Conservation (phyloP, 2,329 filamentous ascomycete genomes). For the Paraphoma sp. region DNA sequence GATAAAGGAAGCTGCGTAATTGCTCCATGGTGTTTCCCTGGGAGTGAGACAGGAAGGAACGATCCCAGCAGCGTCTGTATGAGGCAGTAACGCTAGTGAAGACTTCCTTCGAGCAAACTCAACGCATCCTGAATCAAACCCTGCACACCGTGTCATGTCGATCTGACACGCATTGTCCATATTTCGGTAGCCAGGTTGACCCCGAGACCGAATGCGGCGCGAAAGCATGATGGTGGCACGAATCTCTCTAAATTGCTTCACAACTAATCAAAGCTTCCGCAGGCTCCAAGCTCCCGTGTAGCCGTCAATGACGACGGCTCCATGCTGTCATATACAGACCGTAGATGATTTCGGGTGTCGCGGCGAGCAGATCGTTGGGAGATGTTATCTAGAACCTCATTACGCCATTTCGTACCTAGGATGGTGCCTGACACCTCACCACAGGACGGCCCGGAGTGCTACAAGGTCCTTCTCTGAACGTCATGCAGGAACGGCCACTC, state of each 20-base stretch:
- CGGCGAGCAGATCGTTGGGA: background rate
- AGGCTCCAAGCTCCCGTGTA: background rate
- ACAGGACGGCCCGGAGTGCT: background rate
- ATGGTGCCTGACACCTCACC: background rate
- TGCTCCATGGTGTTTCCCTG: background rate
- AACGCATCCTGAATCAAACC: background rate
- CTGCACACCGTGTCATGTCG: background rate
- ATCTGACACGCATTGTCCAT: background rate
- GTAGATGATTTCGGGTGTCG: background rate
- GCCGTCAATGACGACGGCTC: background rate
- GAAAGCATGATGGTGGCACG: no score
- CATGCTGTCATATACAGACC: background rate
- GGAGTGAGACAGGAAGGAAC: background rate
- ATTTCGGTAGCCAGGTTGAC: background rate
- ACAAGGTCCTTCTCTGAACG: constrained; percentile 2
- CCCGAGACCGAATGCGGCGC: background rate
- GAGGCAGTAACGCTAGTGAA: background rate
- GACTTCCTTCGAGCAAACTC: background rate
- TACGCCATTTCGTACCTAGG: background rate
- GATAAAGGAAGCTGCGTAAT: background rate
- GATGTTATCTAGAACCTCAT: background rate
- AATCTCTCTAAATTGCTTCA: background rate
- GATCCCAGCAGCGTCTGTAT: background rate
- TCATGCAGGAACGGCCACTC: constrained; percentile 1
- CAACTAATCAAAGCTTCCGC: background rate